Conservation (phyloP, 495 filamentous ascomycete species). For the Aspergillus campestris region DNA sequence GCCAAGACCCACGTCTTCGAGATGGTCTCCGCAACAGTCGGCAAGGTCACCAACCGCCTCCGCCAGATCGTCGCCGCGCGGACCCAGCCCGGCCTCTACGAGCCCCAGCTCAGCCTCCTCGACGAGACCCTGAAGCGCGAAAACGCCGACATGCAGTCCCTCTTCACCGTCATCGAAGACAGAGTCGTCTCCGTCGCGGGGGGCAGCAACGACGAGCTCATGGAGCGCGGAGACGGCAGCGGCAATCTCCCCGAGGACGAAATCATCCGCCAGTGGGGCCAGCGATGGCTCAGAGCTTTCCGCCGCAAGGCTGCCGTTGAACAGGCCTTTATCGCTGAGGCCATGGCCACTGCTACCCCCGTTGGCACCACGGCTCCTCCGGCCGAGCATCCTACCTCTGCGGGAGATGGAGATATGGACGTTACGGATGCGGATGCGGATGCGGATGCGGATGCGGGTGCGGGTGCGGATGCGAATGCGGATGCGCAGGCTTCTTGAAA, state of each 20-base stretch:
- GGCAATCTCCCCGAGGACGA: conserved; percentile 43
- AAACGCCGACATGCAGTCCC: conserved; percentile 59
- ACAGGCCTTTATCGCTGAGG: conserved; percentile 51
- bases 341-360: conserved; percentile 28
- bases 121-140: conserved; percentile 60
- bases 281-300: conserved; percentile 80
- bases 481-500: too few species aligned
- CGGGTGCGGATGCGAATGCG: background rate
- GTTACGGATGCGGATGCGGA: conserved; percentile 22
- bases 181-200: conserved; percentile 61
- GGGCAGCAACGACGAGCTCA: conserved; percentile 63
- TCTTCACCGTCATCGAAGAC: conserved; percentile 79
- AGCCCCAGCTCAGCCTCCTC: conserved; percentile 52
- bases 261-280: conserved; percentile 71
- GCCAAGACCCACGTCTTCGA: conserved; percentile 72
- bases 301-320: conserved; percentile 74
- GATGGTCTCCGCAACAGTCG: conserved; percentile 76
- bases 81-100: conserved; percentile 43
- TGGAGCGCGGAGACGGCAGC: conserved; percentile 43
- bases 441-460: conserved; percentile 6
- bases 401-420: conserved; percentile 24
- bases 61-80: conserved; percentile 67
- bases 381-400: conserved; percentile 5
- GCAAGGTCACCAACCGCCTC: conserved; percentile 85
- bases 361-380: conserved; percentile 31